Evolutionary conservation across 108 stramenopile genomes (phyloP).

Genomic region (Bacterosira constricta): DNA sequence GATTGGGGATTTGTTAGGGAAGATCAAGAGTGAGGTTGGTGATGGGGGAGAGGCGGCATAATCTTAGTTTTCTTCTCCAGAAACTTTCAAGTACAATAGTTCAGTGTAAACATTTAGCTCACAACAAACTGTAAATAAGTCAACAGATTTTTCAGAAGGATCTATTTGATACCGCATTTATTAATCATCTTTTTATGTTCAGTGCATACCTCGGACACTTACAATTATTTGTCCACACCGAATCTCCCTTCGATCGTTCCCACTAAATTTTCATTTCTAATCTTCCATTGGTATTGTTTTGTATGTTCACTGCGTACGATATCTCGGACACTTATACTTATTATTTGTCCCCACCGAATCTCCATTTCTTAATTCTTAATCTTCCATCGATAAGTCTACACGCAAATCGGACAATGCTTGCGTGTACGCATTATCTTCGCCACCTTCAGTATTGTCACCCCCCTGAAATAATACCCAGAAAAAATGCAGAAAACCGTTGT

Average conservation of each 20-base stretch:
- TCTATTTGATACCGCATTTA: constrained; percentile 1
- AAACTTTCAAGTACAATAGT: too few species aligned
- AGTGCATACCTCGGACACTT: background rate
- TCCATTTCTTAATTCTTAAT: background rate
- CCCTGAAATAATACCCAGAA: constrained; percentile 9
- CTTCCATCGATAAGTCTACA: constrained; percentile 21
- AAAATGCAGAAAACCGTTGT: background rate
- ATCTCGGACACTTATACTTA: constrained; percentile 1
- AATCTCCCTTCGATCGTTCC: too few species aligned
- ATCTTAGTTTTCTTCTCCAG: too few species aligned
- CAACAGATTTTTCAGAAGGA: background rate
- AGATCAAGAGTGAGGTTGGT: constrained; percentile 50
- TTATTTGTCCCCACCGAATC: background rate
- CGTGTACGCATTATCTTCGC: constrained; percentile 46
- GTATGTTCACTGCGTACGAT: too few species aligned
- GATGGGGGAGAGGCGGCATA: too few species aligned
- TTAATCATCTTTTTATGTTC: background rate
- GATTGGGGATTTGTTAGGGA: constrained; percentile 70
- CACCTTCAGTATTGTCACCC: constrained; percentile 29
- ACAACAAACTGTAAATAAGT: background rate
- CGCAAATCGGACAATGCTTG: constrained; percentile 38
- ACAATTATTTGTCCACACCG: too few species aligned
- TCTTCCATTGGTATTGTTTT: too few species aligned
- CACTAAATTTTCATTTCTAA: too few species aligned
- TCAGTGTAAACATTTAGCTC: background rate